Percentiles rank a stretch among this genome's conserved stretches.
phyloP scores from a whole-genome alignment of 257 asterid species.

The Marsdenia floribunda region DNA sequence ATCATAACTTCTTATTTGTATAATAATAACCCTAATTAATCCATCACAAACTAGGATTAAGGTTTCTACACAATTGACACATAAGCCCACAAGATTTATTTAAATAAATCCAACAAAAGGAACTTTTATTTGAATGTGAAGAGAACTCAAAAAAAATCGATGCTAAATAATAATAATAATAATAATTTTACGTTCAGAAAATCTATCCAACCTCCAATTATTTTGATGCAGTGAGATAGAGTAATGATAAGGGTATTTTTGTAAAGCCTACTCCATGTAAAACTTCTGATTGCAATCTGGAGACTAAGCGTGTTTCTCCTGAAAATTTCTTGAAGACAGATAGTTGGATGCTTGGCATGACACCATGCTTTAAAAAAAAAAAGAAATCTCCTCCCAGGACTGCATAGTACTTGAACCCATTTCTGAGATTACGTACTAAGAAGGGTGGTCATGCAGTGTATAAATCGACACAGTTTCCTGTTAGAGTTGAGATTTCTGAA shows the following conservation, averaged over 20 bases:
- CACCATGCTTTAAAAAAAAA: conserved; percentile 76
- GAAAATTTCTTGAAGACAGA: conserved; percentile 26
- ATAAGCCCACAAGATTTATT: too few species aligned
- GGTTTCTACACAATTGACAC: too few species aligned
- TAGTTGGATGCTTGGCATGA: conserved; percentile 46
- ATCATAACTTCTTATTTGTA: too few species aligned
- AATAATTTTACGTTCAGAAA: conserved; percentile 22
- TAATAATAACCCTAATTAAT: too few species aligned
- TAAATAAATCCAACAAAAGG: too few species aligned
- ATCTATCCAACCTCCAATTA: conserved; percentile 19
- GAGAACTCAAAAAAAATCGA: conserved; percentile 27
- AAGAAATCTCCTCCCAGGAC: conserved; percentile 87
- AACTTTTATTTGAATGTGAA: conserved; percentile 31
- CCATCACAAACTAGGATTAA: too few species aligned
- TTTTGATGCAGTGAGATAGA: conserved; percentile 19
- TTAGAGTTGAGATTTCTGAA: conserved; percentile 23
- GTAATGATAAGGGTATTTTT: conserved; percentile 19
- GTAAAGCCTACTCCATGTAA: conserved; percentile 28
- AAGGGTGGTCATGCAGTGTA: conserved; percentile 36
- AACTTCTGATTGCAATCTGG: conserved; percentile 26
- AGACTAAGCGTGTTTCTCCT: conserved; percentile 37
- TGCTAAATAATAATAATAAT: conserved; percentile 22
- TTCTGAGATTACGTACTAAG: conserved; percentile 38
- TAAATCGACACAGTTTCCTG: conserved; percentile 58
- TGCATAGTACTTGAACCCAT: conserved; percentile 76